Percentiles rank a stretch among this genome's conserved stretches.
Conservation (phyloP, 176 grass and related monocot species). For the Zoysia pacifica region DNA sequence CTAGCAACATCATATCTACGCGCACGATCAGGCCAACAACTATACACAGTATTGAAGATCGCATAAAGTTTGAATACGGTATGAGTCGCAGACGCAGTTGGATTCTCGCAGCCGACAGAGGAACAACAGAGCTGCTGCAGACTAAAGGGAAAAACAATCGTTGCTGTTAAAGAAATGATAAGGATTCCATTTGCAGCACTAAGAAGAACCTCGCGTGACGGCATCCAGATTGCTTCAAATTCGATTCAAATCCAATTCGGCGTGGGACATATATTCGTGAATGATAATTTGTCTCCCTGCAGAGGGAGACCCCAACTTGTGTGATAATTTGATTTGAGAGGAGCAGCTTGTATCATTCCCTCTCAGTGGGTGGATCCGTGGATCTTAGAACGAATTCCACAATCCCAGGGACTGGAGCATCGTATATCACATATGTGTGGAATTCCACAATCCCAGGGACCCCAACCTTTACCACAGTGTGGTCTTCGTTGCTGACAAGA, state of each 20-base stretch:
- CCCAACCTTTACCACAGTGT: no score
- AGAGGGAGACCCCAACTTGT: slow-evolving; percentile 32
- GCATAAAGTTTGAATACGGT: background rate
- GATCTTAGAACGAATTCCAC: no score
- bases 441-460: no score
- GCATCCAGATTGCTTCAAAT: slow-evolving; percentile 5
- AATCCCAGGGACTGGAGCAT: no score
- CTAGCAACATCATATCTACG: no score
- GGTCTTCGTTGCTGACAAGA: no score
- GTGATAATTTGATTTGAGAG: slow-evolving; percentile 47
- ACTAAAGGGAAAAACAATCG: background rate
- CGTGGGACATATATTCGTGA: slow-evolving; percentile 32
- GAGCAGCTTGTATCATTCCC: background rate
- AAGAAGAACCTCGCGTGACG: slow-evolving; percentile 10
- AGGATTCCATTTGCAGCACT: slow-evolving; percentile 38
- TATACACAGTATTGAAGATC: no score
- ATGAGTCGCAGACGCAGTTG: background rate
- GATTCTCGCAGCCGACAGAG: background rate
- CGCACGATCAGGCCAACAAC: no score
- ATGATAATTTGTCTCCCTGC: background rate
- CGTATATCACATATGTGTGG: no score
- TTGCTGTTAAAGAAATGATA: slow-evolving; percentile 35
- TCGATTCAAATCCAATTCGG: background rate
- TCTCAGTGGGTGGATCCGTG: background rate
- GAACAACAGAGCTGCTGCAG: slow-evolving; percentile 13